phyloP scores from a whole-genome alignment of 2,329 filamentous ascomycete species.

The Cladophialophora yegresii region DNA sequence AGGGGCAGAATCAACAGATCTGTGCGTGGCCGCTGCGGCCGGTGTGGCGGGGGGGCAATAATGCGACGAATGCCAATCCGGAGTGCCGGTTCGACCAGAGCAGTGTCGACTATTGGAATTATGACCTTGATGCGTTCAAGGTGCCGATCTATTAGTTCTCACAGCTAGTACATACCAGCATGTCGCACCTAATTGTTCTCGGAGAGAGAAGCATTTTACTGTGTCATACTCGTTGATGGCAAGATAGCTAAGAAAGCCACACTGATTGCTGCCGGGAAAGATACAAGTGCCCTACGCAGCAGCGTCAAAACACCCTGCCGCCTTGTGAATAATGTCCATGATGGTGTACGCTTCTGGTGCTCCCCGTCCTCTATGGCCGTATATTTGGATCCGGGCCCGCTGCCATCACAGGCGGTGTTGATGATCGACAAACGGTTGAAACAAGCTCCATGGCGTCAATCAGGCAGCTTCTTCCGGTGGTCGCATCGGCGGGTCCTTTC shows the following conservation, averaged over 20 bases:
- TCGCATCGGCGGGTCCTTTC: neutral
- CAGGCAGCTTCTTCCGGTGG: neutral
- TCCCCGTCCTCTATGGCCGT: too few species aligned
- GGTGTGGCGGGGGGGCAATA: conserved; percentile 38
- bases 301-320: too few species aligned
- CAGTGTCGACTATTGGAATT: conserved; percentile 47
- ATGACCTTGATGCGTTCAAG: conserved; percentile 45
- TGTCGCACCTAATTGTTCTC: too few species aligned
- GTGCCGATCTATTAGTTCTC: conserved; percentile 45
- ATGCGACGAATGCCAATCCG: conserved; percentile 42
- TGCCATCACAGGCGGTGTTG: too few species aligned
- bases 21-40: conserved; percentile 43
- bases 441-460: conserved; percentile 6
- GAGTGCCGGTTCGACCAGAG: conserved; percentile 46
- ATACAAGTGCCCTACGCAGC: too few species aligned
- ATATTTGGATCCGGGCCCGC: too few species aligned
- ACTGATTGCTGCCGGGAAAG: too few species aligned
- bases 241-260: neutral
- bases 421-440: neutral
- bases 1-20: conserved; percentile 42
- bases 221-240: too few species aligned
- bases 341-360: too few species aligned
- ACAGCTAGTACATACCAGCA: too few species aligned
- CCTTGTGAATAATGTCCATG: too few species aligned
- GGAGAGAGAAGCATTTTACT: too few species aligned